Evolutionary conservation across 768 basidiomycete species (phyloP), one percentile per base, ranked within the genome.

Genomic region (Hydnum rufescens): DNA sequence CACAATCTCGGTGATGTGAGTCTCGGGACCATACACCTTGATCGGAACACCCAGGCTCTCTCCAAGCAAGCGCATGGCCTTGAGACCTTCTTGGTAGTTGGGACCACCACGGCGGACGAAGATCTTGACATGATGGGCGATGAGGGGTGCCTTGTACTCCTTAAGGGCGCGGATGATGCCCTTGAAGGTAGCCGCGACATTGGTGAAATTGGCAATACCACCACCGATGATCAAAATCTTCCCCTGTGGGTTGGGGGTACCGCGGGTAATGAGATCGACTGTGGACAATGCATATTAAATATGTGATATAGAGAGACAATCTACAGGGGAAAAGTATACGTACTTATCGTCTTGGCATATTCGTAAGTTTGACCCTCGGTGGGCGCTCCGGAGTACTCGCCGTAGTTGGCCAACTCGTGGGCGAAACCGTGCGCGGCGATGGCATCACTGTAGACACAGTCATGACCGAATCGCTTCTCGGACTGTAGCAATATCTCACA

Each of bases 131-230:
- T 77, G 69, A 69, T 88, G 81, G 48, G 72, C 70, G 62, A 87
- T 82, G 57, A 97, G 76, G 51, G 78, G 80, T 42, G 74, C 69
- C 72, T 89, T 89, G 76, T 75, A 89, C 67, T 90, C 84, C 72
- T 93, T 82, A 58, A 99, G 74, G 18, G 95, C 92, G 43, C 80
- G 84, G 67, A 99, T 99, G 74, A 97, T 99, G 57, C 93, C 93
- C 74, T 97, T 96, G 83, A 99, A 99, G 55, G 93, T 97, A 5
- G 93, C 82, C 31, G 92, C 95, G 59, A 97, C 92, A 65, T 99
- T 96, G 64, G 90, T 96, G 71, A 99, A 99, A 78, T 99, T 99
- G 71, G 95, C 95, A 57, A 95, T 95, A 70, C 93, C 93, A 68
- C 95, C 95, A 67, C 93, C 95, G 58, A 99, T 95, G 75, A 99